Conservation (phyloP, 805 yeast species). For the Metahyphopichia silvanorum region DNA sequence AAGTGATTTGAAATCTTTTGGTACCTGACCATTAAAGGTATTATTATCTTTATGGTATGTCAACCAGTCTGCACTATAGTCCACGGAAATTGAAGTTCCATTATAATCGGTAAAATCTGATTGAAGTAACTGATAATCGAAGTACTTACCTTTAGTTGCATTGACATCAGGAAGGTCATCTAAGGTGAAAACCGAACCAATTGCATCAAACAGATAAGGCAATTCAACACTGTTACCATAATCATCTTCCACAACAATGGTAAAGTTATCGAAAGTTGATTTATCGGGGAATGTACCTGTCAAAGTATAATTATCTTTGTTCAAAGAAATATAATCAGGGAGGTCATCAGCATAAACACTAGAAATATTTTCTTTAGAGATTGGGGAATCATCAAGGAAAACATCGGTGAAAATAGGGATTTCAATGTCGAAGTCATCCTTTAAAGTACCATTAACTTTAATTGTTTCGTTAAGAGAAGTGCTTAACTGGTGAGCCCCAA, state of each 20-base stretch:
- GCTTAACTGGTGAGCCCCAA: conserved; percentile 86
- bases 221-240: conserved; percentile 59
- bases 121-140: conserved; percentile 52
- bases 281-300: conserved; percentile 55
- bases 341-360: conserved; percentile 46
- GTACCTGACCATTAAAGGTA: conserved; percentile 69
- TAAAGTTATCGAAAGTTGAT: conserved; percentile 43
- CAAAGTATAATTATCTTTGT: conserved; percentile 37
- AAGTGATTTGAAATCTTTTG: conserved; percentile 21
- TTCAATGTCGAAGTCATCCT: conserved; percentile 47
- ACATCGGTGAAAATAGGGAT: conserved; percentile 65
- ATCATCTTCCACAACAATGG: conserved; percentile 55
- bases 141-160: conserved; percentile 64
- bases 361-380: conserved; percentile 53
- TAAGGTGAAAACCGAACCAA: conserved; percentile 56
- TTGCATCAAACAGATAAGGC: conserved; percentile 54
- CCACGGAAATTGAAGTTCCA: conserved; percentile 46
- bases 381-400: conserved; percentile 55
- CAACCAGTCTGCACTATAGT: conserved; percentile 59
- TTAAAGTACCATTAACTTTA: conserved; percentile 65
- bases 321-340: conserved; percentile 59
- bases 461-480: conserved; percentile 58
- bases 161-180: conserved; percentile 53
- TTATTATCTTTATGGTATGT: conserved; percentile 53
- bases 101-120: conserved; percentile 56